Evolutionary conservation across 441 rosid genomes (phyloP), one percentile per base, ranked within the genome.

Genomic region (Metrosideros polymorpha): DNA sequence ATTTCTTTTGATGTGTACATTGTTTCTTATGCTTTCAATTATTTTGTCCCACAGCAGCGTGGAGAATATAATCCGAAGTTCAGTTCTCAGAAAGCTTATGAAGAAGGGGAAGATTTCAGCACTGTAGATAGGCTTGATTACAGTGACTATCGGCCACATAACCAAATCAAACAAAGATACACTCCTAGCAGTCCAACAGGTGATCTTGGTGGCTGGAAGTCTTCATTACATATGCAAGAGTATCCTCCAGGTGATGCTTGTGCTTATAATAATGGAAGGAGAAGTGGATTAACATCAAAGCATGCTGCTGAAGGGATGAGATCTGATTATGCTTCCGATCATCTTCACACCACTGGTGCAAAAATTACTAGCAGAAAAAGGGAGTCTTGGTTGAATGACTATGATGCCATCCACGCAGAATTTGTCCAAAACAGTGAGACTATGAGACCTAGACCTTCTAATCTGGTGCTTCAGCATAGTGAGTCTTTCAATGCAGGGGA

Each of bases 241-340:
- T 91, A 88, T 91, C 83, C 86, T 88, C 91, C 83, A 27, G 91
- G 89, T 63, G 94, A 93, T 87, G 88, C 89, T 66, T 89, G 90
- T 85, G 52, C 90, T 54, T 55, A 76, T 83, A 89, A 86, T 86
- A 89, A 83, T 88, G 92, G 92, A 85, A 89, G 89, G 86, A 90
- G 87, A 86, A 79, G 84, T 82, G 83, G 84, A 84, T 89, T 89
- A 89, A 91, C 90, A 86, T 89, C 92, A 88, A 91, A 91, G 89
- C 90, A 87, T 87, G 87, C 66, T 84, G 84, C 87, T 87, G 97
- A 92, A 88, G 92, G 89, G 86, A 90, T 88, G 85, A 89, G 92
- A 91, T 87, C 89, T 76, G 91, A 93, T 90, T 79, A 86, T 89
- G 82, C 84, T 85, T 87, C 91, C 39, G 87, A 86, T 86, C 91